These are phyloP conservation scores for Kuraishia hungarica DNA, from an alignment of 805 yeast species.

Conservation along the genomic window DNA sequence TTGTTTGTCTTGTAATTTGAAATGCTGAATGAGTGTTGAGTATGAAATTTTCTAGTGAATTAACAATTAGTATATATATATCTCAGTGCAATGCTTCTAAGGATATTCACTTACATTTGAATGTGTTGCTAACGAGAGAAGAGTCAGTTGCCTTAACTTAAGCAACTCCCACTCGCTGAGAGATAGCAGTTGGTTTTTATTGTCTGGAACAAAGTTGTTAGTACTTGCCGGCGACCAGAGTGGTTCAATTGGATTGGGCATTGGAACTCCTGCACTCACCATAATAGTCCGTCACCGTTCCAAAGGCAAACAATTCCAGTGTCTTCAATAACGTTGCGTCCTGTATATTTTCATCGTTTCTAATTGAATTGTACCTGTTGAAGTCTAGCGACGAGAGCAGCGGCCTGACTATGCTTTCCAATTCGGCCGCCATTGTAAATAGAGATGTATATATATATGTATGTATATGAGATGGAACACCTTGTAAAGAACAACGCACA, in stretches of 20 bases:
- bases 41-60: not conserved
- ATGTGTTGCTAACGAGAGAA: constrained; percentile 9
- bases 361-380: constrained; percentile 11
- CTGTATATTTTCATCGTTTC: constrained; percentile 5
- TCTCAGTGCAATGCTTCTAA: not conserved
- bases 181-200: constrained; percentile 1
- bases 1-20: not conserved
- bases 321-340: constrained; percentile 3
- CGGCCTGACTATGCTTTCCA: not conserved
- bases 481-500: not conserved
- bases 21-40: not conserved
- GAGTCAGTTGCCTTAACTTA: constrained; percentile 13
- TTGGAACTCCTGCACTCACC: constrained; percentile 1
- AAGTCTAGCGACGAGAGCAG: constrained; percentile 9
- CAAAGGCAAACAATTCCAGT: constrained; percentile 20
- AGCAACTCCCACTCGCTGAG: constrained; percentile 9
- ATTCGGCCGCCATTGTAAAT: not conserved
- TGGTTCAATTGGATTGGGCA: too few species aligned
- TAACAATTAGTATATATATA: not conserved
- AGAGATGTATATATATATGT: too few species aligned
- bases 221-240: not conserved
- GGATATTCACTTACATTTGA: not conserved
- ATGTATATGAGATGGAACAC: not conserved
- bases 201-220: not conserved
- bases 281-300: constrained; percentile 13